Conservation (phyloP, 257 asterid species). For the Hygrophila difformis region DNA sequence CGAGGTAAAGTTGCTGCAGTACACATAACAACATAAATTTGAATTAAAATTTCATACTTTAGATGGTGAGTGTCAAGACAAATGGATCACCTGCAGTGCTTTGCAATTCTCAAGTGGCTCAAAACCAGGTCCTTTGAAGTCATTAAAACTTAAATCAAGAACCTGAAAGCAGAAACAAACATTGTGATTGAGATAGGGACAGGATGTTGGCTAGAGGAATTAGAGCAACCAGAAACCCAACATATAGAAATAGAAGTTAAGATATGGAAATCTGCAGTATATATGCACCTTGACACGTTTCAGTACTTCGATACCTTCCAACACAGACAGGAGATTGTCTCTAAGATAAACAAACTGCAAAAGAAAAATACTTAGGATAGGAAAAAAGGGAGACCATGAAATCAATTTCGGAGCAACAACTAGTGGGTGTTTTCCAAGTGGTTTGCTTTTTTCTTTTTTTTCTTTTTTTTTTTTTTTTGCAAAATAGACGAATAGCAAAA, state of each 20-base stretch:
- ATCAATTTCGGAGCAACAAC: no score
- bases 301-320: constrained; percentile 91
- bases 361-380: no score
- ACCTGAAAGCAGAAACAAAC: constrained; percentile 48
- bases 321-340: constrained; percentile 81
- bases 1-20: constrained; percentile 96
- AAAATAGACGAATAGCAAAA: no score
- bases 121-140: constrained; percentile 97
- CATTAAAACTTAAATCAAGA: constrained; percentile 97
- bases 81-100: constrained; percentile 70
- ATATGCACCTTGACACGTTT: constrained; percentile 79
- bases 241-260: constrained; percentile 10
- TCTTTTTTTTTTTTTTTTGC: no score
- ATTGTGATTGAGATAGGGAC: constrained; percentile 9
- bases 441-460: no score
- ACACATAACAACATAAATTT: constrained; percentile 12
- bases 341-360: constrained; percentile 96
- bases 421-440: no score
- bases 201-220: constrained; percentile 9
- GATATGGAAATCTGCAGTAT: constrained; percentile 13
- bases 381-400: no score
- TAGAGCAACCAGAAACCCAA: constrained; percentile 8
- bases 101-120: constrained; percentile 94
- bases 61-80: constrained; percentile 9
- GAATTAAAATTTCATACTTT: constrained; percentile 4